Percentiles rank a stretch among this genome's conserved stretches.
phyloP scores from a whole-genome alignment of 2,329 filamentous ascomycete genomes.

The Xylaria sp. region DNA sequence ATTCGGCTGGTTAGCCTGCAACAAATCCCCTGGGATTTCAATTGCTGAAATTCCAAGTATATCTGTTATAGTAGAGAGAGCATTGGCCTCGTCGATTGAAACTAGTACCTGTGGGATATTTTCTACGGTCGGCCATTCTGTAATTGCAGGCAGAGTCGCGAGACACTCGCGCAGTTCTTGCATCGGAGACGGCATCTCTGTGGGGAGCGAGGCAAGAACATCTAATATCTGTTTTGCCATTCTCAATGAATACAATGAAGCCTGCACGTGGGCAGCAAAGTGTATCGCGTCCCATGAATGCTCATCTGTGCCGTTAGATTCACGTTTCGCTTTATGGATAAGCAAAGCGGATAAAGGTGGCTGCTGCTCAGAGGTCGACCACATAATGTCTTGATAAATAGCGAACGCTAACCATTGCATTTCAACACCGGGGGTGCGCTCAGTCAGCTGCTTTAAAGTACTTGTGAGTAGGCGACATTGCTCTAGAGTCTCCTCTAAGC shows the following conservation, averaged over 20 bases:
- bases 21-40: slow-evolving; percentile 1
- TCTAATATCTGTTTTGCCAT: slow-evolving; percentile 63
- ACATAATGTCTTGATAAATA: slow-evolving; percentile 52
- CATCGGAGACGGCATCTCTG: slow-evolving; percentile 31
- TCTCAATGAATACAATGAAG: slow-evolving; percentile 70
- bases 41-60: slow-evolving; percentile 39
- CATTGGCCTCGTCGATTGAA: slow-evolving; percentile 27
- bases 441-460: slow-evolving; percentile 43
- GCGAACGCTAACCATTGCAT: slow-evolving; percentile 53
- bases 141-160: slow-evolving; percentile 40
- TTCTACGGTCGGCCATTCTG: slow-evolving; percentile 46
- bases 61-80: slow-evolving; percentile 34
- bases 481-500: slow-evolving; percentile 35
- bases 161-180: slow-evolving; percentile 40
- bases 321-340: slow-evolving; percentile 44
- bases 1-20: slow-evolving; percentile 18
- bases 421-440: slow-evolving; percentile 27
- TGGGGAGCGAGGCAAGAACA: slow-evolving; percentile 33
- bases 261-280: slow-evolving; percentile 69
- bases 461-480: slow-evolving; percentile 44
- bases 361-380: slow-evolving; percentile 49
- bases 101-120: slow-evolving; percentile 37
- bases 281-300: slow-evolving; percentile 70
- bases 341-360: slow-evolving; percentile 48
- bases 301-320: slow-evolving; percentile 48